Evolutionary conservation across 768 basidiomycete genomes (phyloP), one percentile per base, ranked within the genome.

Genomic region (Pulveroboletus sp.): DNA sequence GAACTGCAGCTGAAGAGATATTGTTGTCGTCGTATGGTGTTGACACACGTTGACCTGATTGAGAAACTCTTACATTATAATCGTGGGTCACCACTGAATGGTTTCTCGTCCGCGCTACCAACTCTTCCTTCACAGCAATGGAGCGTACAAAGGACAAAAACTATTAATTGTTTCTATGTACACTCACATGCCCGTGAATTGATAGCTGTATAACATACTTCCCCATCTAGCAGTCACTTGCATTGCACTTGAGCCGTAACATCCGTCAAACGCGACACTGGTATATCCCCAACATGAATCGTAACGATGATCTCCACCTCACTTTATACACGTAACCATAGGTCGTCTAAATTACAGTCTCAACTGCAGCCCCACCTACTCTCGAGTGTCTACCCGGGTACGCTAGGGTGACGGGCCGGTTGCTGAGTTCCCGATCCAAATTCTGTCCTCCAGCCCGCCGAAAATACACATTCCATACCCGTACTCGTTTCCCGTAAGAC

Each of bases 51-150:
- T 49, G 95, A 97, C 71, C 77, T 97, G 55, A 97, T 97, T 58
- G 95, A 97, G 72, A 97, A 97, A 70, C 78, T 97, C 15, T 74
- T 98, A 21, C 92, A 95, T 61, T 98, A 95, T 68, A 95, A 94
- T 69, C 93, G 93, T 96, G 46, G 49, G 68, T 62, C 39, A 17
- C 38, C 45, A 59, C 87, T 75, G 15, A 50, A 38, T 46, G 38
- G 11, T 26, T 47, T 38, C 17, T 43, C 21, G 6, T 43, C 31
- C 9, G 0, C 0, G 14, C 41, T 4, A 31, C 47, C 27, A 8
- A 54, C 24, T 31, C 1, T 39, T 36, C 28, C 18, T 28, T 40
- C 17, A 6, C 52, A 70, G 67, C 67, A 3, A 68, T 70, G 67
- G 67, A 68, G 39, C 67, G 67, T 35, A 41, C 46, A 41, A 68